phyloP scores from a whole-genome alignment of 768 basidiomycete species.

The Kwoniella shandongensis region DNA sequence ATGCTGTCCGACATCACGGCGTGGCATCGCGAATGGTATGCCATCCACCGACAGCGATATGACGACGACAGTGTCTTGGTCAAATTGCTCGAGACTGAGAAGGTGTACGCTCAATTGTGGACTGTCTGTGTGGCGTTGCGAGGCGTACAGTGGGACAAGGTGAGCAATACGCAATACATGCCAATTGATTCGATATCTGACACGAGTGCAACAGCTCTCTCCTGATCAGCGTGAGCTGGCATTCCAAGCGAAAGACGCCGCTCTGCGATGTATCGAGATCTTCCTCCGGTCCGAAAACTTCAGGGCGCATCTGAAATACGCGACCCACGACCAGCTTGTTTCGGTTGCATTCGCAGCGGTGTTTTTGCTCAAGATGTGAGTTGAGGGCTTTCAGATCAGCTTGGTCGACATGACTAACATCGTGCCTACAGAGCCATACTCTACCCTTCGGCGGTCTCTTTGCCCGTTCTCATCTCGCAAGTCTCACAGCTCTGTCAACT shows the following conservation, averaged over 20 bases:
- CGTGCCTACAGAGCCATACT: constrained; percentile 64
- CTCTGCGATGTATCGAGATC: constrained; percentile 76
- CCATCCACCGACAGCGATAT: constrained; percentile 68
- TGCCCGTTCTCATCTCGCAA: constrained; percentile 71
- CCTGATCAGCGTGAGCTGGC: constrained; percentile 92
- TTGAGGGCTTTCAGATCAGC: background rate
- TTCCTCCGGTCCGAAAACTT: constrained; percentile 64
- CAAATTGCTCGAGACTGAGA: constrained; percentile 81
- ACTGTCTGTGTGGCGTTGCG: constrained; percentile 87
- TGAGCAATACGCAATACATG: no score
- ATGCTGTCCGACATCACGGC: constrained; percentile 82
- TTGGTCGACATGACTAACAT: background rate
- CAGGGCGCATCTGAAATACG: constrained; percentile 57
- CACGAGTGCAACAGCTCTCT: constrained; percentile 60
- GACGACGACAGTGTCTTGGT: constrained; percentile 81
- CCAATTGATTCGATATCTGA: no score
- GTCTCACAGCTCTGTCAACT: constrained; percentile 89
- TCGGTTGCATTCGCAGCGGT: constrained; percentile 87
- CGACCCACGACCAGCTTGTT: constrained; percentile 88
- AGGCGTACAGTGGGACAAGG: constrained; percentile 89
- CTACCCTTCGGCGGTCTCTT: constrained; percentile 80
- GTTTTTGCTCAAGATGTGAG: constrained; percentile 80
- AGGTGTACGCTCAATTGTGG: constrained; percentile 93
- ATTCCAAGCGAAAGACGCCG: constrained; percentile 92
- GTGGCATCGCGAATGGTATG: constrained; percentile 88